Percentiles rank a stretch among this genome's conserved stretches.
Evolutionary conservation across 208 protist genomes (phyloP).

Genomic region (Kentomonas sorsogonicus): DNA sequence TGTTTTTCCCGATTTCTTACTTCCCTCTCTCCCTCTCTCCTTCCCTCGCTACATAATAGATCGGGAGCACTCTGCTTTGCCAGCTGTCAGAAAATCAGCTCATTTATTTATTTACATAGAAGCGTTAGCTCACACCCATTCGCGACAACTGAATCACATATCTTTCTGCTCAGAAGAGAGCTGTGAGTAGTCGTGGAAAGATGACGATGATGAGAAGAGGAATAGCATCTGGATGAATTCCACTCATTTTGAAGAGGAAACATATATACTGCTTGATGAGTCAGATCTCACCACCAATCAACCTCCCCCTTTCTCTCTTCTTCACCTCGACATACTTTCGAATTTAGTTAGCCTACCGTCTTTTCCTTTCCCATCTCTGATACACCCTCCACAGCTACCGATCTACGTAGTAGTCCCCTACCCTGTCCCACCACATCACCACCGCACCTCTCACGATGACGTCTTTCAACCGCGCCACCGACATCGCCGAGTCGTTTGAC

Average conservation of each 20-base stretch:
- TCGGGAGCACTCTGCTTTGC: no score
- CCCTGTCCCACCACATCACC: no score
- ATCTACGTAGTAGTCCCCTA: neutral
- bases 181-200: no score
- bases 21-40: neutral
- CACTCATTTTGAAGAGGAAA: no score
- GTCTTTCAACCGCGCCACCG: conserved; percentile 43
- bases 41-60: neutral
- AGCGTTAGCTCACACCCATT: no score
- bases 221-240: neutral
- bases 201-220: neutral
- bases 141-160: no score
- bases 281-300: no score
- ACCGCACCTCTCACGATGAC: conserved; percentile 3
- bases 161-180: no score
- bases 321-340: conserved; percentile 2
- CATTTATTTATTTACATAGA: no score
- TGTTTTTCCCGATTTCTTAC: neutral
- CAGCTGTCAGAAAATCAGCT: no score
- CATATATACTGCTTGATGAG: no score
- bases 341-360: conserved; percentile 3
- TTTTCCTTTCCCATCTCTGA: neutral
- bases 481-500: conserved; percentile 64
- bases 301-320: no score
- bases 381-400: neutral